These are phyloP conservation scores for Oxyria digyna DNA, from an alignment of 148 eudicot genomes.

Conservation along the genomic window DNA sequence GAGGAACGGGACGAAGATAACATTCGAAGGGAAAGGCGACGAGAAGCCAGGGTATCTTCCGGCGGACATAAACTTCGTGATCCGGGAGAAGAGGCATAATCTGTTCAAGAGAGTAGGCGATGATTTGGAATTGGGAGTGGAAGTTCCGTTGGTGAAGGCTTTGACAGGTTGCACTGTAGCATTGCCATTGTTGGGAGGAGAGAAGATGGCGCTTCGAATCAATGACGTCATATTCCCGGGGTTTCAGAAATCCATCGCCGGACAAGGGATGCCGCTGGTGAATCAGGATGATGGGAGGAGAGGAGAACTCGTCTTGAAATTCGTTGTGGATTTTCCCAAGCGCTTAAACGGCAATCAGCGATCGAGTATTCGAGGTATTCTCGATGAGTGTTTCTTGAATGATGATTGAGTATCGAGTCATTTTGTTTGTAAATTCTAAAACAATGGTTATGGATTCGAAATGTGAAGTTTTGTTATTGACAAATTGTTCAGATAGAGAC, in stretches of 20 bases:
- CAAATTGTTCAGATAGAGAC: too few species aligned
- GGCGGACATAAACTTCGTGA: slow-evolving; percentile 41
- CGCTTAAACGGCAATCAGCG: slow-evolving; percentile 40
- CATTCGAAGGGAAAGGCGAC: slow-evolving; percentile 72
- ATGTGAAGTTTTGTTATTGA: too few species aligned
- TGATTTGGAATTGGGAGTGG: slow-evolving; percentile 60
- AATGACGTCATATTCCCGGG: slow-evolving; percentile 59
- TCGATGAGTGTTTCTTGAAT: slow-evolving; percentile 22
- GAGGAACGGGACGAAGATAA: slow-evolving; percentile 68
- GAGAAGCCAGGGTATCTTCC: slow-evolving; percentile 55
- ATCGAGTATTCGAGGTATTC: slow-evolving; percentile 22
- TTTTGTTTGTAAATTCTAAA: too few species aligned
- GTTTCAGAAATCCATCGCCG: slow-evolving; percentile 39
- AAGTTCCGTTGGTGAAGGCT: slow-evolving; percentile 56
- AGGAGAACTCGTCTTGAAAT: slow-evolving; percentile 55
- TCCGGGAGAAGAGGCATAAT: slow-evolving; percentile 56
- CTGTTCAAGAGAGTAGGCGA: slow-evolving; percentile 48
- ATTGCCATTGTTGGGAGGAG: slow-evolving; percentile 65
- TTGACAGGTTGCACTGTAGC: slow-evolving; percentile 58
- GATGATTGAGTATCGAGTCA: background rate
- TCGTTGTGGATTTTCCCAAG: slow-evolving; percentile 43
- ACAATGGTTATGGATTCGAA: too few species aligned
- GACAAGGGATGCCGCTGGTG: slow-evolving; percentile 63
- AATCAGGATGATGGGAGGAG: slow-evolving; percentile 27
- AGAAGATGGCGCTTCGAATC: slow-evolving; percentile 27